These are phyloP conservation scores for Pezizomycotina sp. DNA, from an alignment of 2,329 filamentous ascomycete genomes.

Conservation along the genomic window DNA sequence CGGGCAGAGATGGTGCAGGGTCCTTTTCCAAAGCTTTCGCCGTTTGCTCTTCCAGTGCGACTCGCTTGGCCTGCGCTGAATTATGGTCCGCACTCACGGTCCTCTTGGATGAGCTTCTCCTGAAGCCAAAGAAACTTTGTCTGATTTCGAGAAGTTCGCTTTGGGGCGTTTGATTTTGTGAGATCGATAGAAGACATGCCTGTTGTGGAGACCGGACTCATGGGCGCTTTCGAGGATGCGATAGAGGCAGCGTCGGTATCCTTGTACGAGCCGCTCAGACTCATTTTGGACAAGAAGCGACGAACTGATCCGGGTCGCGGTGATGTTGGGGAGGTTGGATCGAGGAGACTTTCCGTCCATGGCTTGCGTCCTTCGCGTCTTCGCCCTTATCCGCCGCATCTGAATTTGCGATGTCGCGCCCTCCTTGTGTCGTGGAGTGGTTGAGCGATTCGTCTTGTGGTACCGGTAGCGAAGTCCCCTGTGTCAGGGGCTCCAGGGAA, in stretches of 20 bases:
- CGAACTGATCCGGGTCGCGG: constrained; percentile 15
- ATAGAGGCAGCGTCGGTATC: constrained; percentile 18
- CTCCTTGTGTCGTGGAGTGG: too few relatives aligned
- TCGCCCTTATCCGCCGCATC: too few relatives aligned
- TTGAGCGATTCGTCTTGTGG: too few relatives aligned
- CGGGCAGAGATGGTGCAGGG: constrained; percentile 14
- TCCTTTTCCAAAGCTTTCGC: constrained; percentile 12
- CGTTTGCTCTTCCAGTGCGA: constrained; percentile 11
- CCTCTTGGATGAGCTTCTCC: constrained; percentile 17
- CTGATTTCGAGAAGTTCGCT: constrained; percentile 10
- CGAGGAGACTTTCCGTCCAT: too few relatives aligned
- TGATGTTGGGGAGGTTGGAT: constrained; percentile 17
- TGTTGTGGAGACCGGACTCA: too few relatives aligned
- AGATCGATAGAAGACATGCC: constrained; percentile 6
- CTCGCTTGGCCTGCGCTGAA: constrained; percentile 7
- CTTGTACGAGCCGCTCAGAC: constrained; percentile 17
- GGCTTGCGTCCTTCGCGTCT: too few relatives aligned
- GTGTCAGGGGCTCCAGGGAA: background rate
- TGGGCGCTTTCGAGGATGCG: constrained; percentile 14
- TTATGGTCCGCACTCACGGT: constrained; percentile 14
- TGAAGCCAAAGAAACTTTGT: constrained; percentile 18
- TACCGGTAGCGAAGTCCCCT: background rate
- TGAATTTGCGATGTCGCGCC: too few relatives aligned
- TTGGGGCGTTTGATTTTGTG: constrained; percentile 12
- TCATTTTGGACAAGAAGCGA: constrained; percentile 17